Evolutionary conservation across 202 grass and related monocot species (phyloP).

Genomic region (Carex sylvatica): DNA sequence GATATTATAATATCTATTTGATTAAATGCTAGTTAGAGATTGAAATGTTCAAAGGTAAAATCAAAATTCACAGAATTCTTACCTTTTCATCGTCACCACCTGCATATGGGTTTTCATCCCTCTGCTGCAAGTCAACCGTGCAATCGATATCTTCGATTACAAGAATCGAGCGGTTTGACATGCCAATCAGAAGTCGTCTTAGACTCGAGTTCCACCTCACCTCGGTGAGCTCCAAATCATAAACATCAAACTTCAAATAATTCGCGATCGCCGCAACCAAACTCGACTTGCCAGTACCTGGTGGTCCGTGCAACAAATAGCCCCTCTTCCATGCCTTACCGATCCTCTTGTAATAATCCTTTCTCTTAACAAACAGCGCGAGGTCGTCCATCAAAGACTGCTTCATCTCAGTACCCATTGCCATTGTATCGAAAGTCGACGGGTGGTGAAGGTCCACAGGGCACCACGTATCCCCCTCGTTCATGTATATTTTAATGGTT

Average conservation of each 20-base stretch:
- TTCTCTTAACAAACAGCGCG: constrained; percentile 60
- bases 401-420: constrained; percentile 65
- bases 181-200: constrained; percentile 55
- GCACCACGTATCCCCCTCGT: constrained; percentile 58
- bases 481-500: constrained; percentile 82
- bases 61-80: not conserved
- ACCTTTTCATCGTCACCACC: constrained; percentile 26
- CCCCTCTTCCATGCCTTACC: constrained; percentile 91
- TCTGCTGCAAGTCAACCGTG: constrained; percentile 55
- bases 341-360: constrained; percentile 78
- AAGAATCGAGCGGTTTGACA: constrained; percentile 79
- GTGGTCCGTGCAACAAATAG: constrained; percentile 74
- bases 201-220: constrained; percentile 58
- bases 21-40: not conserved
- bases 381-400: constrained; percentile 64
- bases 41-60: constrained; percentile 11
- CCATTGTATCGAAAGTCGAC: constrained; percentile 64
- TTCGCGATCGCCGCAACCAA: constrained; percentile 92
- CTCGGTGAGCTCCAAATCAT: constrained; percentile 83
- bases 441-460: constrained; percentile 75
- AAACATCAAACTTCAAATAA: constrained; percentile 86
- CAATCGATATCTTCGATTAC: constrained; percentile 95
- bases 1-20: not conserved
- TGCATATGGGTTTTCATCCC: constrained; percentile 37
- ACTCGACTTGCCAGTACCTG: constrained; percentile 87